Conservation (phyloP, 768 basidiomycete genomes). For the Amanita rimosa region DNA sequence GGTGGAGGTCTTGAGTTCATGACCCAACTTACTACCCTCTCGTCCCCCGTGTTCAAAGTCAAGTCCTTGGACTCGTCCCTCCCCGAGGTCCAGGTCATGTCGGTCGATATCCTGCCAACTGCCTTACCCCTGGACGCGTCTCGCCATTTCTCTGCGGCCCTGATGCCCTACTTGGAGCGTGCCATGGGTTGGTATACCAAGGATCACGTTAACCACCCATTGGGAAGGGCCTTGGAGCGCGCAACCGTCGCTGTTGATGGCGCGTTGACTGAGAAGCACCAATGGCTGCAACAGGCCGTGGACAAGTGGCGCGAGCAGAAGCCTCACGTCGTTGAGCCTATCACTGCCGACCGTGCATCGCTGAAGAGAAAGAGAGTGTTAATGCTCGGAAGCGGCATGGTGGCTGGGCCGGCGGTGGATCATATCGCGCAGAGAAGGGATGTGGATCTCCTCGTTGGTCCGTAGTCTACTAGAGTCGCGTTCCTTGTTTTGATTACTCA, state of each 20-base stretch:
- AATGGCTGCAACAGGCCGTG: conserved; percentile 48
- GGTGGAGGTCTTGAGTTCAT: conserved; percentile 85
- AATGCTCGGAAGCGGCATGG: conserved; percentile 91
- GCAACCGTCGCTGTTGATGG: conserved; percentile 67
- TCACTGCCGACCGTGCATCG: not conserved
- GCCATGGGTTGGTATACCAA: conserved; percentile 34
- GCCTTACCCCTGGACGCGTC: conserved; percentile 78
- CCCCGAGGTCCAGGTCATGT: conserved; percentile 67
- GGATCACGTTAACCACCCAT: conserved; percentile 9
- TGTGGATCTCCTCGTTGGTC: conserved; percentile 69
- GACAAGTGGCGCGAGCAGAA: conserved; percentile 19
- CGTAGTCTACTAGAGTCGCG: conserved; percentile 16
- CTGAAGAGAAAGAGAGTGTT: conserved; percentile 53
- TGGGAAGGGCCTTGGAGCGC: conserved; percentile 38
- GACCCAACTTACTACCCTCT: conserved; percentile 64
- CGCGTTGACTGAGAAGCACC: conserved; percentile 35
- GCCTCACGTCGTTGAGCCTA: not conserved
- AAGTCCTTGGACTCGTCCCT: conserved; percentile 30
- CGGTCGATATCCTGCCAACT: conserved; percentile 85
- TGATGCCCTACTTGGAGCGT: conserved; percentile 58
- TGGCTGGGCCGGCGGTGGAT: conserved; percentile 80
- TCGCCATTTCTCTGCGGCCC: conserved; percentile 53
- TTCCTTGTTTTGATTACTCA: not conserved
- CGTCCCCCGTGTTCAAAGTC: conserved; percentile 55
- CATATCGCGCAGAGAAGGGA: conserved; percentile 53